Conservation (phyloP, 2,329 filamentous ascomycete genomes). For the Penicillium palitans region DNA sequence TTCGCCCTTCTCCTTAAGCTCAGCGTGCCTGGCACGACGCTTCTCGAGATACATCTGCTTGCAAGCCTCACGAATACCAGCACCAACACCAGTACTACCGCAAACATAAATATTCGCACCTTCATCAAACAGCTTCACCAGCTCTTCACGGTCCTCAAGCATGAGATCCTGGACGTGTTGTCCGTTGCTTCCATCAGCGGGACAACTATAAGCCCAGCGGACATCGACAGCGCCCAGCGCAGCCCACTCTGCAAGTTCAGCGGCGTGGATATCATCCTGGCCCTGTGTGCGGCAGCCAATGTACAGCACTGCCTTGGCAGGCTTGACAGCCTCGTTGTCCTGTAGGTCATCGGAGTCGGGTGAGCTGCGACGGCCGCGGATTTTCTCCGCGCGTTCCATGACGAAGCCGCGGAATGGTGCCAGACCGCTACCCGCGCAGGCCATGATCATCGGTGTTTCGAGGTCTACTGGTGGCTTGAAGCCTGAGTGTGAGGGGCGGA, state of each 20-base stretch:
- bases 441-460: slow-evolving; percentile 42
- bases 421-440: slow-evolving; percentile 52
- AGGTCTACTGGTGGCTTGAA: slow-evolving; percentile 40
- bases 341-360: slow-evolving; percentile 12
- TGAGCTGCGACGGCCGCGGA: slow-evolving; percentile 28
- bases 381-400: slow-evolving; percentile 57
- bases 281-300: slow-evolving; percentile 38
- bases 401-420: slow-evolving; percentile 65
- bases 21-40: slow-evolving; percentile 34
- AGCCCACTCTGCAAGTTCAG: slow-evolving; percentile 57
- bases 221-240: slow-evolving; percentile 61
- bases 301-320: slow-evolving; percentile 39
- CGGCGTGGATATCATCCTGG: slow-evolving; percentile 39
- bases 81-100: slow-evolving; percentile 56
- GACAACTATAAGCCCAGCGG: slow-evolving; percentile 60
- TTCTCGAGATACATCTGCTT: slow-evolving; percentile 37
- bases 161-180: slow-evolving; percentile 57
- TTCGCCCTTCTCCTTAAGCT: slow-evolving; percentile 35
- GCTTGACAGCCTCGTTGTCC: slow-evolving; percentile 16
- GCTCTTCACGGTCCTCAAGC: slow-evolving; percentile 48
- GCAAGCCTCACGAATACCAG: slow-evolving; percentile 48
- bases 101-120: slow-evolving; percentile 65
- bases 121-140: slow-evolving; percentile 48
- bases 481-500: slow-evolving; percentile 37
- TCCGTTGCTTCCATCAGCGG: slow-evolving; percentile 49